phyloP scores from a whole-genome alignment of 768 basidiomycete genomes.

The Russula ochroleuca region DNA sequence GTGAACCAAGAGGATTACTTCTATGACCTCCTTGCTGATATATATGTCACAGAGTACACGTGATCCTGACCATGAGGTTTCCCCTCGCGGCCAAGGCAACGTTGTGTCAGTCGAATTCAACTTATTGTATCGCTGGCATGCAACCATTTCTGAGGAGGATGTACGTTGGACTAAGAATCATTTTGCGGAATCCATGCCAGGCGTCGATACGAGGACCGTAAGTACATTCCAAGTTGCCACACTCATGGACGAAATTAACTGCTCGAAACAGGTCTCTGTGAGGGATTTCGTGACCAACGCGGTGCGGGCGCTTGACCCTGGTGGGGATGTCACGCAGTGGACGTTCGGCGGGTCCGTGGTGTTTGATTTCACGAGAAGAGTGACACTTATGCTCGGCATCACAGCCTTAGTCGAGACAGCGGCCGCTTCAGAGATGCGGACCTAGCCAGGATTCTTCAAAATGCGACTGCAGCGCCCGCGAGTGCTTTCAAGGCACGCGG shows the following conservation, averaged over 20 bases:
- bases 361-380: neutral
- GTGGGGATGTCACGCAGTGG: slow-evolving; percentile 31
- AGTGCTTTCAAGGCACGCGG: slow-evolving; percentile 67
- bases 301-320: slow-evolving; percentile 30
- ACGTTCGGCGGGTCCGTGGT: slow-evolving; percentile 29
- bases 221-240: neutral
- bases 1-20: slow-evolving; percentile 34
- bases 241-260: slow-evolving; percentile 10
- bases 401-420: slow-evolving; percentile 35
- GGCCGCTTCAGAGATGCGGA: slow-evolving; percentile 56
- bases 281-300: slow-evolving; percentile 29
- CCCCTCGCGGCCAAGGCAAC: slow-evolving; percentile 69
- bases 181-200: slow-evolving; percentile 7
- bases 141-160: slow-evolving; percentile 18
- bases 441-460: slow-evolving; percentile 56
- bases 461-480: slow-evolving; percentile 55
- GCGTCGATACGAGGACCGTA: slow-evolving; percentile 13
- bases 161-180: slow-evolving; percentile 1
- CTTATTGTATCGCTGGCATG: slow-evolving; percentile 41
- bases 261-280: slow-evolving; percentile 34
- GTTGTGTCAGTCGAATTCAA: slow-evolving; percentile 75
- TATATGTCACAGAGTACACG: slow-evolving; percentile 44
- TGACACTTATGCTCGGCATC: neutral
- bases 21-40: neutral
- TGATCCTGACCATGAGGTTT: slow-evolving; percentile 46